These are phyloP conservation scores for Cordyceps cateniannulata DNA, from an alignment of 2,329 filamentous ascomycete species.

Conservation along the genomic window DNA sequence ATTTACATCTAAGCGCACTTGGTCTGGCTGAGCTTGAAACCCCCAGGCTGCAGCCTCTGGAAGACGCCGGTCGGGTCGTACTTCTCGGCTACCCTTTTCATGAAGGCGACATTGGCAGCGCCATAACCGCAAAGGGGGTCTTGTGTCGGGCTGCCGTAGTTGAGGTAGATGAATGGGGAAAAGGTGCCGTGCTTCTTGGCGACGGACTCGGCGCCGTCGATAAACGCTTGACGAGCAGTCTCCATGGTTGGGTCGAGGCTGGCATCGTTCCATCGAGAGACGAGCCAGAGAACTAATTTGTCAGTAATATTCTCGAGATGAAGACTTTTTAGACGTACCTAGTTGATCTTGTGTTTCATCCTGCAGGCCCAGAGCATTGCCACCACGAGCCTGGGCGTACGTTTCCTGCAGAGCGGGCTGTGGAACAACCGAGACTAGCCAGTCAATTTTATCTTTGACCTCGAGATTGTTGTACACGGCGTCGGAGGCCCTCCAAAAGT, in stretches of 20 bases:
- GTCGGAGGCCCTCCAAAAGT: slow-evolving; percentile 13
- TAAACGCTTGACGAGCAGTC: slow-evolving; percentile 4
- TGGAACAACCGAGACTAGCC: slow-evolving; percentile 15
- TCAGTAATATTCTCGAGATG: neutral
- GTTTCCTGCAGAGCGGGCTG: slow-evolving; percentile 14
- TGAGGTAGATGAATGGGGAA: slow-evolving; percentile 28
- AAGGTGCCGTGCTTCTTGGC: slow-evolving; percentile 10
- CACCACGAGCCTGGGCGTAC: slow-evolving; percentile 2
- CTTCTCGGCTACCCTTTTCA: slow-evolving; percentile 22
- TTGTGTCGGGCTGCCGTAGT: slow-evolving; percentile 35
- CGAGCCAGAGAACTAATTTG: slow-evolving; percentile 12
- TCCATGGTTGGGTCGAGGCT: slow-evolving; percentile 11
- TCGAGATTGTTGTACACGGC: slow-evolving; percentile 12
- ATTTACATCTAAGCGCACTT: neutral
- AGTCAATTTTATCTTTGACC: slow-evolving; percentile 15
- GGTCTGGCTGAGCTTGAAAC: slow-evolving; percentile 19
- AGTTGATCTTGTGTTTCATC: slow-evolving; percentile 11
- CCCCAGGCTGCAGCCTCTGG: slow-evolving; percentile 24
- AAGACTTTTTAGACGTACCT: neutral
- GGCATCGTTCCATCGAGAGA: slow-evolving; percentile 13
- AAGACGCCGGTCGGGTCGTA: slow-evolving; percentile 30
- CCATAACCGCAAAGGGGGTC: slow-evolving; percentile 33
- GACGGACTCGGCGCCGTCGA: slow-evolving; percentile 4
- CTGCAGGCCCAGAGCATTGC: slow-evolving; percentile 14
- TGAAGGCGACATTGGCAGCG: slow-evolving; percentile 24